These are phyloP conservation scores for Lippia alba DNA, from an alignment of 305 asterid genomes.

Conservation along the genomic window DNA sequence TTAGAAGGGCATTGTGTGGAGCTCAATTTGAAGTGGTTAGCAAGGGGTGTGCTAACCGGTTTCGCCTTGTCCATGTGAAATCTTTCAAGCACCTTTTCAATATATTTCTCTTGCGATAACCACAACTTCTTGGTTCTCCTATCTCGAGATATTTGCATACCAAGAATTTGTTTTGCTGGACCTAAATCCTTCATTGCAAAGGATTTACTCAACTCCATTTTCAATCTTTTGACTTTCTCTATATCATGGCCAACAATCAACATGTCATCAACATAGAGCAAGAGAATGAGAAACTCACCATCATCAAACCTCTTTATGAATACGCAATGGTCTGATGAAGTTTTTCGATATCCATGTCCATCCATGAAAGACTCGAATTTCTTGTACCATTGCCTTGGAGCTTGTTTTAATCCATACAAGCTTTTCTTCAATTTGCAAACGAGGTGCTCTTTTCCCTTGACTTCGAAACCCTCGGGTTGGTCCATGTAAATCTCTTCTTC, in stretches of 20 bases:
- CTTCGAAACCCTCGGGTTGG: neutral
- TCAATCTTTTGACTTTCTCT: neutral
- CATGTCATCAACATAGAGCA: neutral
- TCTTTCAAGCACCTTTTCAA: neutral
- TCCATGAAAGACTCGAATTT: neutral
- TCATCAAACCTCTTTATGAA: neutral
- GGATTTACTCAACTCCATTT: neutral
- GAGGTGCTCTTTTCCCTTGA: neutral
- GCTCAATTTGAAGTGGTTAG: neutral
- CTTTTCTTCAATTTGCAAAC: neutral
- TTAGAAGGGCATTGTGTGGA: neutral
- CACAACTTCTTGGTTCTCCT: neutral
- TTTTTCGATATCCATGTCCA: neutral
- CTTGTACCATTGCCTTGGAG: neutral
- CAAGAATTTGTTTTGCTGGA: neutral
- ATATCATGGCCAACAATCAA: neutral
- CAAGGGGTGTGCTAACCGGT: neutral
- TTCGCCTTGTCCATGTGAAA: neutral
- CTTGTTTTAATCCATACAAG: neutral
- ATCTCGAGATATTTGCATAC: neutral
- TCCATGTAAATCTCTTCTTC: neutral
- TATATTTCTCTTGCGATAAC: neutral
- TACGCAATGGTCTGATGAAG: neutral
- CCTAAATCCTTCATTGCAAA: neutral
- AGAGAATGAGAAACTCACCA: neutral